A percentile compares a stretch with the other conserved stretches of the same genome.
phyloP scores from a whole-genome alignment of 2,329 filamentous ascomycete genomes.

The Diaporthe aspalathi region DNA sequence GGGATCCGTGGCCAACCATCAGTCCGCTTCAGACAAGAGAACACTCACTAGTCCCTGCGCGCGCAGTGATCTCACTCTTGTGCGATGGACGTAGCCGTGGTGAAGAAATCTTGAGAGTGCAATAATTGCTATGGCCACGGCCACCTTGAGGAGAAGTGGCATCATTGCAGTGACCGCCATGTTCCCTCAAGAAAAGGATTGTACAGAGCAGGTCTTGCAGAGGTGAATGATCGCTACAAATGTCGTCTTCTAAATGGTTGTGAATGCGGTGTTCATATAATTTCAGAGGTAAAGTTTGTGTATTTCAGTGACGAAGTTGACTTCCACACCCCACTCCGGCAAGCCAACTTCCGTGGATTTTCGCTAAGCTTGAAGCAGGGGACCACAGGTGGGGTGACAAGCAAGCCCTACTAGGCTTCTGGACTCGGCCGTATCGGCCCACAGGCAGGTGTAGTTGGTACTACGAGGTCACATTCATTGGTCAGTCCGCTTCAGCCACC shows the following conservation, averaged over 20 bases:
- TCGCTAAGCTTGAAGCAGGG: not conserved
- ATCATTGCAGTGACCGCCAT: not conserved
- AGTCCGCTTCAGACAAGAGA: not conserved
- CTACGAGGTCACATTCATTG: too few relatives aligned
- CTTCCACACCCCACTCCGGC: not conserved
- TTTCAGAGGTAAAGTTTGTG: not conserved
- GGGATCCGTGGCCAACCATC: not conserved
- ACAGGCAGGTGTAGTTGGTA: too few relatives aligned
- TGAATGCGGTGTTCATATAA: not conserved
- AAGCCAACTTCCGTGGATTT: not conserved
- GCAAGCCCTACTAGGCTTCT: not conserved
- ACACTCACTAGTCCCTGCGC: not conserved
- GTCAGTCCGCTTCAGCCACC: too few relatives aligned
- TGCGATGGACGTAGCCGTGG: not conserved
- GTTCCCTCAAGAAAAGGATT: not conserved
- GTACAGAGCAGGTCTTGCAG: too few relatives aligned
- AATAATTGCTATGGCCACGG: not conserved
- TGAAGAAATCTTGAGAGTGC: not conserved
- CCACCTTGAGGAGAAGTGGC: not conserved
- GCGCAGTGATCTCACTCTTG: not conserved
- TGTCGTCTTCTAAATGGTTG: not conserved
- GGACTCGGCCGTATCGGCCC: not conserved
- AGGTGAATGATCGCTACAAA: not conserved
- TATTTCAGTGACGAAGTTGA: not conserved
- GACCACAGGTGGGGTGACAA: not conserved